These are phyloP conservation scores for Fusarium ramigenum DNA, from an alignment of 2,329 filamentous ascomycete genomes.

Conservation along the genomic window DNA sequence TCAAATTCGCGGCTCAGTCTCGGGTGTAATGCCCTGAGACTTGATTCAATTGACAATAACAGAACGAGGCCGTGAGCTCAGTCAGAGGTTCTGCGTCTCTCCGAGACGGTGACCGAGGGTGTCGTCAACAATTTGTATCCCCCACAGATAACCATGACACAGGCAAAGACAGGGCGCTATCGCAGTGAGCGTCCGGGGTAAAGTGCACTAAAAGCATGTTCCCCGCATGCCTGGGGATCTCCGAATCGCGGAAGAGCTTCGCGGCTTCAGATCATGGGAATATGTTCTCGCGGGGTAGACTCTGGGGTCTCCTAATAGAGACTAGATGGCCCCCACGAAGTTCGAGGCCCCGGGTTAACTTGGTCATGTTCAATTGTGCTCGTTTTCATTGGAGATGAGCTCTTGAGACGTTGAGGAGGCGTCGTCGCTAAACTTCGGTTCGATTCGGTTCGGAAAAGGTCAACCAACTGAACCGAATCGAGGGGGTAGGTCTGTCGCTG, in stretches of 20 bases:
- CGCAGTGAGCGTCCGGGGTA: slow-evolving; percentile 18
- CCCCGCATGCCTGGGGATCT: slow-evolving; percentile 24
- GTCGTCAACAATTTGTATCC: slow-evolving; percentile 32
- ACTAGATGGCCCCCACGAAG: neutral
- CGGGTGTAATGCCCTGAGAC: accelerated
- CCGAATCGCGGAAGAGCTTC: slow-evolving; percentile 13
- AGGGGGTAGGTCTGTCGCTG: neutral
- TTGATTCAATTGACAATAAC: neutral
- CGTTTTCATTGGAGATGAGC: slow-evolving; percentile 13
- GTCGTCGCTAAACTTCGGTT: slow-evolving; percentile 17
- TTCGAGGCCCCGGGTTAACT: neutral
- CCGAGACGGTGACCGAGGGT: slow-evolving; percentile 17
- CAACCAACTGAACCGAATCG: neutral
- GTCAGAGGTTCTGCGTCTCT: neutral
- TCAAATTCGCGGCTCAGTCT: neutral
- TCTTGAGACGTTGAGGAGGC: neutral
- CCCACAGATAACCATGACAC: slow-evolving; percentile 1
- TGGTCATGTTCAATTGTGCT: slow-evolving; percentile 5
- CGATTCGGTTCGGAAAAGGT: slow-evolving; percentile 16
- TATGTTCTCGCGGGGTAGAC: slow-evolving; percentile 6
- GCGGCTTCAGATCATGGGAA: neutral
- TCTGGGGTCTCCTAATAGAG: neutral
- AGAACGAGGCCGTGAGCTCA: neutral
- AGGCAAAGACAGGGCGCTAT: neutral
- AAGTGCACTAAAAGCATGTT: slow-evolving; percentile 10